Conservation (phyloP, 1,139 yeast species). For the Wickerhamomyces sp. region DNA sequence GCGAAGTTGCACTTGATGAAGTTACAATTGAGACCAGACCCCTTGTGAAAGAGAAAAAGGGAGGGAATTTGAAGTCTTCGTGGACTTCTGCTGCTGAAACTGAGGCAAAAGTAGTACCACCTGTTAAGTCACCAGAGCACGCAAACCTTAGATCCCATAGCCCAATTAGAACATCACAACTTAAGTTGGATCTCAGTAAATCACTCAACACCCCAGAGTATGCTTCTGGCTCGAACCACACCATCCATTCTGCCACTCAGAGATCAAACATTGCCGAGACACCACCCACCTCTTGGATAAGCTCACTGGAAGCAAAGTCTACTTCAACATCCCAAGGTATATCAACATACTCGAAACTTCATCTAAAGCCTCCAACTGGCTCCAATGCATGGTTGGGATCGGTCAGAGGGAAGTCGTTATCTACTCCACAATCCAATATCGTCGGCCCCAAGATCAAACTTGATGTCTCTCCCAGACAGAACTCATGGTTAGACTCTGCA, state of each 20-base stretch:
- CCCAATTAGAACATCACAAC: conserved; percentile 12
- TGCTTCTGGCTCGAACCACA: too few relatives aligned
- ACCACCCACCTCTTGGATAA: background rate
- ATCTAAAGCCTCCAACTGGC: background rate
- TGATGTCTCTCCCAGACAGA: conserved; percentile 1
- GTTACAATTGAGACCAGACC: background rate
- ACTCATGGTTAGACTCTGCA: conserved; percentile 22
- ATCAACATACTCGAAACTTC: background rate
- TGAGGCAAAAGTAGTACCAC: conserved; percentile 3
- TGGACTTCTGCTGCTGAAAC: conserved; percentile 7
- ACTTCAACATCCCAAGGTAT: conserved; percentile 2
- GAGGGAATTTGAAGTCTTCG: conserved; percentile 3
- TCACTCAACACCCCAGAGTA: background rate
- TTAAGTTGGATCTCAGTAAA: conserved; percentile 9
- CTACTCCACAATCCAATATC: conserved; percentile 3
- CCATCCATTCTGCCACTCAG: too few relatives aligned
- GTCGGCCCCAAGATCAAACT: conserved; percentile 3
- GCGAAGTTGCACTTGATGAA: conserved; percentile 3
- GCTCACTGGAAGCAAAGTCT: conserved; percentile 4
- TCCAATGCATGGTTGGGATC: conserved; percentile 8
- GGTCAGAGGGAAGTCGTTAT: background rate
- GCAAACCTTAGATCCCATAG: background rate
- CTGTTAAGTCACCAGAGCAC: background rate
- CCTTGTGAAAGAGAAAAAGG: conserved; percentile 6
- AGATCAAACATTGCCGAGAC: background rate